Evolutionary conservation across 306 rosid genomes (phyloP), one percentile per base, ranked within the genome.

Genomic region (Arachis stenosperma): DNA sequence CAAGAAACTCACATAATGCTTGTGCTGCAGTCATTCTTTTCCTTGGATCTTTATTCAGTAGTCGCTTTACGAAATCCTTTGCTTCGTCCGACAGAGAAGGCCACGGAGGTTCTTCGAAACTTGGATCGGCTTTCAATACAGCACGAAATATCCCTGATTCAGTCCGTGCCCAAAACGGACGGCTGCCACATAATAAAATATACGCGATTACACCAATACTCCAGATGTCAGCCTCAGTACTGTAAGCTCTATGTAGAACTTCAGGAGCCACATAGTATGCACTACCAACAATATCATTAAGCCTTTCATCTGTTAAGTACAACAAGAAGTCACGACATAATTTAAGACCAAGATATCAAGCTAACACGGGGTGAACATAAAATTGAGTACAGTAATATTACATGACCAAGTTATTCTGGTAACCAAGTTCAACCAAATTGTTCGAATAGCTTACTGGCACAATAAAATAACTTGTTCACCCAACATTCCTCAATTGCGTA

Each of bases 211-310:
- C 98, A 2, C 98, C 98, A 65, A 93, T 80, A 65, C 98, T 93
- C 98, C 98, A 93, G 39, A 88, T 82, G 48, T 93, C 98, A 42
- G 98, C 98, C 77, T 90, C 98, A 30, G 98, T 88, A 47, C 84
- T 84, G 81, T 90, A 93, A 61, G 97, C 84, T 81, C 97, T 86
- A 67, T 88, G 98, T 50, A 93, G 83, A 78, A 93, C 98, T 86
- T 93, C 98, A 0, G 98, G 98, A 74, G 98, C 97, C 14, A 93
- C 97, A 73, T 93, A 93, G 82, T 93, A 93, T n/a, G 98, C 98
- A 55, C 98, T 93, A 70, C 98, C 98, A 81, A 91, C 98, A 63
- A 90, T 90, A 76, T 93, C 98, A 30, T 90, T 90, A 54, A 93
- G 97, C 83, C 89, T 88, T 73, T 89, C 97, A 80, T 93, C 98